phyloP scores from a whole-genome alignment of 2,329 filamentous ascomycete genomes.

The Aspergillus felis region DNA sequence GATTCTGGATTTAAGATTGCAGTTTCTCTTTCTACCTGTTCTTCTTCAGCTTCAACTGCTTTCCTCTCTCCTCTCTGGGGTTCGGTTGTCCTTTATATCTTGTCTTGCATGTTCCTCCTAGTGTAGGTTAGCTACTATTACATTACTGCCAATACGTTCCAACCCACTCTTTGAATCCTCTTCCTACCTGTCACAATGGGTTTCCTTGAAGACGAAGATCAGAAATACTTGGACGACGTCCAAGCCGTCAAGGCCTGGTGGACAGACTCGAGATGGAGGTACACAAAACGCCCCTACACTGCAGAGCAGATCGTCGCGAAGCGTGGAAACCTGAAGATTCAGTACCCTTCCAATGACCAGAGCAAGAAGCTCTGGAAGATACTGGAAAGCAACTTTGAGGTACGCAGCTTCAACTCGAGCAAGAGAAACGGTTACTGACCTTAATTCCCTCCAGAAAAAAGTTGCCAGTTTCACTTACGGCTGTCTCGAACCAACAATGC shows the following conservation, averaged over 20 bases:
- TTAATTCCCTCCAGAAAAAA: constrained; percentile 54
- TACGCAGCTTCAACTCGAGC: constrained; percentile 33
- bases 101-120: background rate
- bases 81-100: constrained; percentile 3
- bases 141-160: background rate
- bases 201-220: constrained; percentile 62
- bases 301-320: constrained; percentile 97
- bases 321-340: constrained; percentile 82
- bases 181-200: constrained; percentile 31
- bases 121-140: background rate
- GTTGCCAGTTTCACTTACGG: constrained; percentile 94
- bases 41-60: constrained; percentile 2
- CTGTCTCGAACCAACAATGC: constrained; percentile 95
- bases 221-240: constrained; percentile 76
- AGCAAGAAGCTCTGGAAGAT: constrained; percentile 94
- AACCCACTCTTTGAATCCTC: constrained; percentile 2
- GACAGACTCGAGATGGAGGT: constrained; percentile 84
- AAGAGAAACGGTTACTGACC: constrained; percentile 11
- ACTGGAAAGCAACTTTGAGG: constrained; percentile 80
- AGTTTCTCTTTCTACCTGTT: constrained; percentile 2
- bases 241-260: constrained; percentile 91
- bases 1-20: constrained; percentile 12
- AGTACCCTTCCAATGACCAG: constrained; percentile 85
- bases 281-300: constrained; percentile 88
- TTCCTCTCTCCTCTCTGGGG: constrained; percentile 4